phyloP scores from a whole-genome alignment of 768 basidiomycete species.

The Lanmaoa pseudosensibilis region DNA sequence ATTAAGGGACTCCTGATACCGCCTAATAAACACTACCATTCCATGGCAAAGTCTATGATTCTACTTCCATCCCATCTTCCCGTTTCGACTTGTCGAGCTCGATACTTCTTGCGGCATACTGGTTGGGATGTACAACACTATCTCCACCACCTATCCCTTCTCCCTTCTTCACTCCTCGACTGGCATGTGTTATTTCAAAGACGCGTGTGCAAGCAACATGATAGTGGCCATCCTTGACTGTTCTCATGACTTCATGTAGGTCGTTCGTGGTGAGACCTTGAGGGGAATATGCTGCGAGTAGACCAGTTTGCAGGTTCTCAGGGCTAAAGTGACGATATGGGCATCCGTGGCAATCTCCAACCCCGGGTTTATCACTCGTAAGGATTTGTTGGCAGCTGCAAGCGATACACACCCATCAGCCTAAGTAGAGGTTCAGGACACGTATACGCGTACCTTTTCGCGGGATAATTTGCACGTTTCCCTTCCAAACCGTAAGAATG shows the following conservation, averaged over 20 bases:
- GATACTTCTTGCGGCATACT: constrained; percentile 75
- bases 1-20: constrained; percentile 22
- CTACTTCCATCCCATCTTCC: constrained; percentile 47
- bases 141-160: constrained; percentile 87
- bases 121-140: constrained; percentile 92
- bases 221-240: constrained; percentile 78
- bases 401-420: not conserved
- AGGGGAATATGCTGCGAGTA: constrained; percentile 65
- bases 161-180: constrained; percentile 75
- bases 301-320: constrained; percentile 77
- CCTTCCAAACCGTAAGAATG: constrained; percentile 95
- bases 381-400: constrained; percentile 88
- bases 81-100: constrained; percentile 53
- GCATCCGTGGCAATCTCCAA: constrained; percentile 79
- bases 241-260: constrained; percentile 77
- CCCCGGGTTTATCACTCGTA: constrained; percentile 61
- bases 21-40: not conserved
- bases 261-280: constrained; percentile 67
- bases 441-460: constrained; percentile 64
- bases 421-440: not conserved
- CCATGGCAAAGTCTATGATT: constrained; percentile 11
- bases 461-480: constrained; percentile 90
- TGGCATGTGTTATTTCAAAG: constrained; percentile 88
- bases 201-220: constrained; percentile 97
- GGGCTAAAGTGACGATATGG: constrained; percentile 88